Conservation (phyloP, 2,329 filamentous ascomycete genomes). For the Achaetomium macrosporum region DNA sequence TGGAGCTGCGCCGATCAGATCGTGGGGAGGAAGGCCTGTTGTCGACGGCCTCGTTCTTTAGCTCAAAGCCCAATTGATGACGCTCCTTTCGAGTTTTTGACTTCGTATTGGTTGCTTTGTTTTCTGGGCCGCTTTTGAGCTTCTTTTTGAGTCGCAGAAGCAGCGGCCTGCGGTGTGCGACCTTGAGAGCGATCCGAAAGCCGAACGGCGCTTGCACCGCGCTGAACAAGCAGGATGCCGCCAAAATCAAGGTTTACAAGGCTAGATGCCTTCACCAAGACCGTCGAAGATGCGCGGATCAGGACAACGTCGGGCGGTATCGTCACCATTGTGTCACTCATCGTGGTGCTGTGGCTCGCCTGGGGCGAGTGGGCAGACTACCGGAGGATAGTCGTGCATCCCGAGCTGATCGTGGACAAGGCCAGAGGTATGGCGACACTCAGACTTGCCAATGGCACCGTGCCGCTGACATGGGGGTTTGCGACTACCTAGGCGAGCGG, state of each 20-base stretch:
- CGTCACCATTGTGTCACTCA: constrained; percentile 83
- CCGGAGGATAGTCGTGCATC: constrained; percentile 74
- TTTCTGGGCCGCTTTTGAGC: background rate
- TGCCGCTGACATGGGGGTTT: constrained; percentile 19
- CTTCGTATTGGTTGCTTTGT: background rate
- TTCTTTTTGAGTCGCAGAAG: background rate
- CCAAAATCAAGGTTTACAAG: constrained; percentile 89
- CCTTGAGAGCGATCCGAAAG: background rate
- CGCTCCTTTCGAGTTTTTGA: constrained; percentile 7
- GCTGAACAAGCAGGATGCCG: constrained; percentile 55
- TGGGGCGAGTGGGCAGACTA: constrained; percentile 98
- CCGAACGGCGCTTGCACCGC: constrained; percentile 11
- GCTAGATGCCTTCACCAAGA: constrained; percentile 98
- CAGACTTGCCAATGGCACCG: background rate
- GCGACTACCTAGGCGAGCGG: constrained; percentile 70
- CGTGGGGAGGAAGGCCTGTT: constrained; percentile 5
- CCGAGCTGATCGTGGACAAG: constrained; percentile 94
- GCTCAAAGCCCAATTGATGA: constrained; percentile 17
- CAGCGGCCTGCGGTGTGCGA: constrained; percentile 12
- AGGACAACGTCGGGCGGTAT: constrained; percentile 93
- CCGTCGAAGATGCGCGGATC: constrained; percentile 94
- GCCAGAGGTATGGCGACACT: constrained; percentile 64
- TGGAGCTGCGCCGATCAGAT: constrained; percentile 7
- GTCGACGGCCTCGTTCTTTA: background rate
- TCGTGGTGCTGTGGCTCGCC: constrained; percentile 81